A percentile compares a stretch with the other conserved stretches of the same genome.
Evolutionary conservation across 345 rosid genomes (phyloP).

Genomic region (Jatropha curcas): DNA sequence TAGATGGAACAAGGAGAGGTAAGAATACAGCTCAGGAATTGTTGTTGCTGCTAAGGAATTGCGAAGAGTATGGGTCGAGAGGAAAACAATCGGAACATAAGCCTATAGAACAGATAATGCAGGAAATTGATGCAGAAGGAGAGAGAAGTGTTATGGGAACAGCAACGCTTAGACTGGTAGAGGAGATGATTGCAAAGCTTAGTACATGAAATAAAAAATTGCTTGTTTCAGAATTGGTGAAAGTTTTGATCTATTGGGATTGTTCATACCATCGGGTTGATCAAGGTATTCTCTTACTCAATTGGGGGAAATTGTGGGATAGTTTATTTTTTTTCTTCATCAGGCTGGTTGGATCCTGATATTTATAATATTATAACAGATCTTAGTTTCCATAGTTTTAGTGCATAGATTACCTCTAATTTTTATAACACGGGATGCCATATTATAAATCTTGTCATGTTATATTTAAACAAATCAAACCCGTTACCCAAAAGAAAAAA

Average conservation of each 20-base stretch:
- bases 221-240: not conserved
- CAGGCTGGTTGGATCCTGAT: not conserved
- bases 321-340: not conserved
- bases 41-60: conserved; percentile 63
- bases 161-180: conserved; percentile 50
- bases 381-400: too few species aligned
- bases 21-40: conserved; percentile 62
- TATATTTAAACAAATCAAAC: too few species aligned
- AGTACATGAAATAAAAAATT: conserved; percentile 29
- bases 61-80: conserved; percentile 31
- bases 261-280: not conserved
- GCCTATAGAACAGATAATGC: conserved; percentile 42
- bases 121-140: conserved; percentile 66
- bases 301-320: too few species aligned
- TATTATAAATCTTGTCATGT: too few species aligned
- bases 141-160: conserved; percentile 40
- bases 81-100: conserved; percentile 45
- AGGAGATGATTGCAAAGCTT: conserved; percentile 79
- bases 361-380: not conserved
- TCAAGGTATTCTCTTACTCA: not conserved
- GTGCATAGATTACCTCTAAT: too few species aligned
- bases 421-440: too few species aligned
- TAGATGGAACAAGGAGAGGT: conserved; percentile 68
- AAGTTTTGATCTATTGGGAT: conserved; percentile 8
- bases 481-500: too few species aligned